phyloP scores from a whole-genome alignment of 1,284 basidiomycete species.

The Boletus smithii region DNA sequence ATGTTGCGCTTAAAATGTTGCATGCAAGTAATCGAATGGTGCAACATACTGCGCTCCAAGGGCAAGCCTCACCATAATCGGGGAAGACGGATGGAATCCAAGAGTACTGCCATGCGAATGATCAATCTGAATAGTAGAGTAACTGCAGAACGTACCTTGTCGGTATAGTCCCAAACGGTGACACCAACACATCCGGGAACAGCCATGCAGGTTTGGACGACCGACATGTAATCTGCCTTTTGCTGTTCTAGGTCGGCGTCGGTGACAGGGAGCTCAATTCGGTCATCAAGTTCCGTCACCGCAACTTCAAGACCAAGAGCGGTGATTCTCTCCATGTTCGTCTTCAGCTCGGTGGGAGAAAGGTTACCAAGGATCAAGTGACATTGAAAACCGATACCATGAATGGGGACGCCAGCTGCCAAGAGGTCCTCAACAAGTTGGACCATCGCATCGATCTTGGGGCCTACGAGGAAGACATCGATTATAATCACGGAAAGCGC shows the following conservation, averaged over 20 bases:
- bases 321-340: constrained; percentile 45
- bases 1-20: neutral
- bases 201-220: constrained; percentile 15
- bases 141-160: constrained; percentile 13
- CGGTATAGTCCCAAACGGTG: constrained; percentile 22
- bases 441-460: constrained; percentile 25
- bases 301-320: constrained; percentile 53
- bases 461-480: neutral
- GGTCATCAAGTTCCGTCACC: constrained; percentile 54
- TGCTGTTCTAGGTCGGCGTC: constrained; percentile 46
- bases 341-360: constrained; percentile 35
- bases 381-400: constrained; percentile 23
- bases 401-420: constrained; percentile 10
- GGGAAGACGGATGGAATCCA: constrained; percentile 15
- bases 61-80: constrained; percentile 15
- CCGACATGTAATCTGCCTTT: constrained; percentile 26
- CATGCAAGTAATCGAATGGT: neutral
- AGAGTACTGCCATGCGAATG: constrained; percentile 10
- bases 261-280: constrained; percentile 51
- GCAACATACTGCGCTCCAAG: constrained; percentile 17
- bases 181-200: constrained; percentile 17
- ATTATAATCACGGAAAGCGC: neutral
- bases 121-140: neutral
- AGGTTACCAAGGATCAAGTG: constrained; percentile 52
- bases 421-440: constrained; percentile 17